These are phyloP conservation scores for Cryptococcus jaspeensis DNA, from an alignment of 1,284 basidiomycete genomes.

Conservation along the genomic window DNA sequence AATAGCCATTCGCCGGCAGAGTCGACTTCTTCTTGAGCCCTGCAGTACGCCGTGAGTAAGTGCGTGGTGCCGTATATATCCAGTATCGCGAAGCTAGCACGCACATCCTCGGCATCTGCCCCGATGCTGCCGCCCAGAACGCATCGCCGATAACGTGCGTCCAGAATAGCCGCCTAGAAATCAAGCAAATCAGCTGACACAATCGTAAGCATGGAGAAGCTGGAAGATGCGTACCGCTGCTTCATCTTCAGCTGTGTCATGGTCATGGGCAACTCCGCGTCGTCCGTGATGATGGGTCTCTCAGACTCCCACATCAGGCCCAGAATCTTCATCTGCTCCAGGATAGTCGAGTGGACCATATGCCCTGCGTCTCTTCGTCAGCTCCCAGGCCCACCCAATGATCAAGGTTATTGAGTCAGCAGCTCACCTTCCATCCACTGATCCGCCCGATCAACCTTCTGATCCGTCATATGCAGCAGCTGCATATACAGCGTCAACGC, in stretches of 20 bases:
- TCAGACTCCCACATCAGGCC: conserved; percentile 29
- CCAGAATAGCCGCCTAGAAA: conserved; percentile 39
- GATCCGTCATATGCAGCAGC: conserved; percentile 30
- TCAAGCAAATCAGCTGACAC: neutral
- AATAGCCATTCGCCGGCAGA: conserved; percentile 24
- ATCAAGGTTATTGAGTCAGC: neutral
- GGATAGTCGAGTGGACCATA: conserved; percentile 28
- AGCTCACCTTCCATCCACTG: conserved; percentile 35
- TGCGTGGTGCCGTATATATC: neutral
- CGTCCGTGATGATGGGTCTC: conserved; percentile 16
- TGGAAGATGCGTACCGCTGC: conserved; percentile 17
- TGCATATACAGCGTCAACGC: conserved; percentile 33
- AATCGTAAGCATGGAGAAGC: neutral
- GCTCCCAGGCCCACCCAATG: neutral
- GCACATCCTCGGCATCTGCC: conserved; percentile 30
- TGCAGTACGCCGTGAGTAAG: conserved; percentile 1
- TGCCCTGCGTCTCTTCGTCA: conserved; percentile 12
- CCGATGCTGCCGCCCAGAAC: conserved; percentile 30
- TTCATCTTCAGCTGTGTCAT: conserved; percentile 22
- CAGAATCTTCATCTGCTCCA: conserved; percentile 36
- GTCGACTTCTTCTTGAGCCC: conserved; percentile 29
- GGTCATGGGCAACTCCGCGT: conserved; percentile 16
- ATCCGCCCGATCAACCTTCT: conserved; percentile 11
- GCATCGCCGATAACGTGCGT: conserved; percentile 32
- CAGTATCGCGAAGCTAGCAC: neutral